Base-by-base conservation (phyloP, 345 rosid genomes). In the Ceriops tagal region DNA sequence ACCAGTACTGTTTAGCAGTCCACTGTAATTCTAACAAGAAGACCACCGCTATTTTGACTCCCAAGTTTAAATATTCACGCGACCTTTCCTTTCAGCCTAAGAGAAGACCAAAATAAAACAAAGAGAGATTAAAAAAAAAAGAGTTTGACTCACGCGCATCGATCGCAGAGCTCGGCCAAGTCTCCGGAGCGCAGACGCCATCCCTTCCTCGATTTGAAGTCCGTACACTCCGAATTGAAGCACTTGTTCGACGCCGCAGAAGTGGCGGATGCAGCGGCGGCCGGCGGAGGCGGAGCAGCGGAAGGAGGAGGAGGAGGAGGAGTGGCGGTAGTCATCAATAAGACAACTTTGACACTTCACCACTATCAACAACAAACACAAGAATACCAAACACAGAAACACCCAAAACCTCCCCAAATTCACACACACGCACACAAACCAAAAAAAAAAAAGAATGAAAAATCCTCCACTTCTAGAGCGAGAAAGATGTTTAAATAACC, bases 161-260 rank as follows among this genome's bases (percentile, higher is more conserved):
- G 89, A 80, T 87, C 89, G 82, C 99, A 95, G 58, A 95, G 98
- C 73, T 90, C 90, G n/a, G 88, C 97, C 51, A 76, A 79, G 75
- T 89, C 96, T 26, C 97, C 98, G 64, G 79, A 65, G 66, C 92
- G 96, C 67, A 95, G 83, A 70, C 86, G 83, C 99, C 99, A 95
- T 6, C 93, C 99, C 66, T 83, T 92, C 52, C 90, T 81, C 37
- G 88, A 85, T 68, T 78, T 84, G 76, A 79, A 71, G 78, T 87
- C 90, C 61, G 71, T 58, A 77, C 99, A 92, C 67, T 83, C 90
- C 58, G 80, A 63, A 81, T 95, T 95, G 77, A 81, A 90, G 82
- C 99, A 92, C 64, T 89, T 80, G 80, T 72, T 78, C 43, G 83
- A 49, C 39, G 83, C 52, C 32, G 83, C 53, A 65, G 86, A 70